Evolutionary conservation across 345 rosid species (phyloP), one percentile per base, ranked within the genome.

Genomic region (Cochlearia excelsa): DNA sequence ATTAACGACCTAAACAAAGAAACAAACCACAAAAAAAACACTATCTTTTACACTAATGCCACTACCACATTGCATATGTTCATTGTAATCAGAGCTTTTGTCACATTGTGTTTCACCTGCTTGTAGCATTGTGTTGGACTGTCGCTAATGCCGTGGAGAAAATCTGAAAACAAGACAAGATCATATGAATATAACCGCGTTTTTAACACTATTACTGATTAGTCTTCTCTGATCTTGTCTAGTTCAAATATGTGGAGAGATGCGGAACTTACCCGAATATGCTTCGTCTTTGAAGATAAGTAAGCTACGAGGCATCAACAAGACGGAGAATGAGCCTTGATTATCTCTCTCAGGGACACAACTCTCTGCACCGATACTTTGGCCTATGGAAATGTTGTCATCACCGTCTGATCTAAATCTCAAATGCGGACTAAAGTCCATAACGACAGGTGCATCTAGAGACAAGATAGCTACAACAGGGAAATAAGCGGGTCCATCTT

Each of bases 401-500:
- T 65, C 58, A 26, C 46, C 45, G 73, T 56, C 37, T 5, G 75
- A 62, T 70, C 63, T 63, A 27, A 90, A 55, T 65, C 81, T 80
- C 33, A 80, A 69, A 84, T 88, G 96, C 2, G 93, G 95, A 59
- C 68, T 71, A 60, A 92, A 92, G 58, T 88, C 88, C 98, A 92
- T 86, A 42, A 92, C 83, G 27, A 62, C 93, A 30, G 93, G 84
- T 41, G 96, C 79, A 58, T 83, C 87, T 46, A 92, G 90, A 60
- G 98, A 92, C 11, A 92, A 56, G 44, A 92, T 84, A 59, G 93
- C 88, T 59, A 84, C 98, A 5, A 92, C 98, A 5, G 93, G 96
- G 50, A 78, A 78, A 74, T 92, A 92, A 43, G 98, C 88, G 0
- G 98, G 96, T 30, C 98, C 98, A 61, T 92, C 98, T 68, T 92